Evolutionary conservation across 1,139 yeast genomes (phyloP), one percentile per base, ranked within the genome.

Genomic region (Neolecta irregularis): DNA sequence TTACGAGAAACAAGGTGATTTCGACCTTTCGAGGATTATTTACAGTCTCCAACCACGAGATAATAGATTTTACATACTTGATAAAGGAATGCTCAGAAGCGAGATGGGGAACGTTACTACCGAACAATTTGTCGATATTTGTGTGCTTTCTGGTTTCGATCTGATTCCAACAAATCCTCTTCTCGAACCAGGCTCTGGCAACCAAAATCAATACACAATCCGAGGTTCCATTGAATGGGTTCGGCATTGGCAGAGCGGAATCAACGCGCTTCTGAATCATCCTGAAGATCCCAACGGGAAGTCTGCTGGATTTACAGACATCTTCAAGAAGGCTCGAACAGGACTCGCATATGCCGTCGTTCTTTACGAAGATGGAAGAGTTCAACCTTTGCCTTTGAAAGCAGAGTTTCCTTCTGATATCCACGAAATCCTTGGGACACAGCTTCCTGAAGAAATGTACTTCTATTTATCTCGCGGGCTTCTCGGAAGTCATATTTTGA

Each of bases 381-480:
- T 79, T 11, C 79, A 71, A 44, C 64, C 79, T 23, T 65, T 62
- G 45, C 58, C 52, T 12, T n/a, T n/a, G n/a, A 53, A 52, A 32
- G 54, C 46, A 21, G 48, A 45, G 19, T 63, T 74, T 20, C 96
- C 96, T 4, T 69, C 69, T 43, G 92, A 83, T 53, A 62, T 80
- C 16, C 92, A 80, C 50, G 88, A 76, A 34, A 68, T 85, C 36
- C 66, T 88, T 35, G 83, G 93, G 3, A 85, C 79, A 53, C 68
- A 91, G 49, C 62, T 88, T 37, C 93, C 96, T 1, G 79, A 83
- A 33, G 96, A 85, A 56, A 63, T 78, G 32, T 75, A 72, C 51
- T 81, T 76, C 51, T 88, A 83, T 55, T 72, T 74, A 49, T 74
- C 92, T 1, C 57, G 77, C 37, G 98, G 96, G 1, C 53, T 85